These are phyloP conservation scores for Pseudocercospora fuligena DNA, from an alignment of 2,329 filamentous ascomycete species.

Conservation along the genomic window DNA sequence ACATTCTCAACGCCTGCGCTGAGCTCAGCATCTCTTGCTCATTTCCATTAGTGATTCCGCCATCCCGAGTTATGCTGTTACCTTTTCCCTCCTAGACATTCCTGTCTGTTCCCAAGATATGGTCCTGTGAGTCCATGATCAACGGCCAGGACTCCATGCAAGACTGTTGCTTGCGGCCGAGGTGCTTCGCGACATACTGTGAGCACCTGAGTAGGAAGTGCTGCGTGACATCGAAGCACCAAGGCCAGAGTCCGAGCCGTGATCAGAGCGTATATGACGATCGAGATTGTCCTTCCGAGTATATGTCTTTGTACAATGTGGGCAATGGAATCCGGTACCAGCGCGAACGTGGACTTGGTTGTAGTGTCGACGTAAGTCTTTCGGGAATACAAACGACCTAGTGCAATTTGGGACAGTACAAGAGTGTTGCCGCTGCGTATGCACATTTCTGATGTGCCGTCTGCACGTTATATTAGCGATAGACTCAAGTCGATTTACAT, in stretches of 20 bases:
- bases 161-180: background rate
- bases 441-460: background rate
- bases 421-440: background rate
- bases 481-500: background rate
- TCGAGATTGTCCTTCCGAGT: background rate
- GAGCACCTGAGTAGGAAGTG: slow-evolving; percentile 7
- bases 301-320: background rate
- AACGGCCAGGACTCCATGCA: background rate
- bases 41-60: no score
- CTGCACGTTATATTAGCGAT: background rate
- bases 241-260: slow-evolving; percentile 1
- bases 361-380: background rate
- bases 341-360: background rate
- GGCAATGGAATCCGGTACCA: background rate
- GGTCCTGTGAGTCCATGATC: background rate
- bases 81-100: background rate
- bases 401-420: background rate
- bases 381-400: background rate
- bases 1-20: background rate
- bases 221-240: slow-evolving; percentile 6
- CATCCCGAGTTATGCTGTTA: no score
- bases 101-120: background rate
- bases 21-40: no score
- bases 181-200: slow-evolving; percentile 5
- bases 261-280: background rate